Percentiles rank a stretch among this genome's conserved stretches.
Evolutionary conservation across 169 alveolate species (phyloP).

Genomic region (Plasmodium gallinaceum): DNA sequence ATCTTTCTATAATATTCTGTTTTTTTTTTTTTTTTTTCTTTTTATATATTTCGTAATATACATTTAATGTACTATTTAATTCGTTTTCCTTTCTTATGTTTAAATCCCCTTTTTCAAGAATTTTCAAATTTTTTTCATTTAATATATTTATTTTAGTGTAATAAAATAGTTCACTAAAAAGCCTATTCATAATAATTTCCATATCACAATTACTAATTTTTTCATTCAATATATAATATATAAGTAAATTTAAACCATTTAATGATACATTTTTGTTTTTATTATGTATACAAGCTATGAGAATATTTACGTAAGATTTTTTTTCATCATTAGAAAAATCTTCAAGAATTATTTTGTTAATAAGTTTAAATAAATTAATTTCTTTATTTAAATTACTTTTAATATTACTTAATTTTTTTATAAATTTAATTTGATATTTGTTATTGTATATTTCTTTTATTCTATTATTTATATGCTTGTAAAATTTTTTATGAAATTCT

Average conservation of each 20-base stretch:
- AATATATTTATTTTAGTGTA: constrained; percentile 48
- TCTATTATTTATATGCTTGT: not conserved
- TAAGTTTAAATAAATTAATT: constrained; percentile 16
- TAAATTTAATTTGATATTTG: constrained; percentile 32
- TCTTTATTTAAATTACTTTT: constrained; percentile 4
- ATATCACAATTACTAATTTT: constrained; percentile 10
- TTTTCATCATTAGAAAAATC: constrained; percentile 34
- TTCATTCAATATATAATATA: constrained; percentile 26
- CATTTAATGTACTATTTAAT: constrained; percentile 21
- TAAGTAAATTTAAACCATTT: constrained; percentile 45
- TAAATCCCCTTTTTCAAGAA: not conserved
- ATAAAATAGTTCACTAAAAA: constrained; percentile 50
- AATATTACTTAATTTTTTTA: constrained; percentile 17
- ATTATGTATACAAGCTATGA: constrained; percentile 64
- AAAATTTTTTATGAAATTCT: constrained; percentile 39
- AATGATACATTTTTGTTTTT: constrained; percentile 37
- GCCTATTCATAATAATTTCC: constrained; percentile 40
- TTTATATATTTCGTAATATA: constrained; percentile 12
- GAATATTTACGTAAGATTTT: constrained; percentile 31
- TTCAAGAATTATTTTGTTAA: constrained; percentile 27
- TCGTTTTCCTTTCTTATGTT: not conserved
- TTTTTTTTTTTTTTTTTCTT: constrained; percentile 9
- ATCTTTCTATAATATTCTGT: constrained; percentile 39
- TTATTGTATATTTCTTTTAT: constrained; percentile 30
- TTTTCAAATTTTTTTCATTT: not conserved